phyloP scores from a whole-genome alignment of 495 filamentous ascomycete species.

The Chaetomium tenue region DNA sequence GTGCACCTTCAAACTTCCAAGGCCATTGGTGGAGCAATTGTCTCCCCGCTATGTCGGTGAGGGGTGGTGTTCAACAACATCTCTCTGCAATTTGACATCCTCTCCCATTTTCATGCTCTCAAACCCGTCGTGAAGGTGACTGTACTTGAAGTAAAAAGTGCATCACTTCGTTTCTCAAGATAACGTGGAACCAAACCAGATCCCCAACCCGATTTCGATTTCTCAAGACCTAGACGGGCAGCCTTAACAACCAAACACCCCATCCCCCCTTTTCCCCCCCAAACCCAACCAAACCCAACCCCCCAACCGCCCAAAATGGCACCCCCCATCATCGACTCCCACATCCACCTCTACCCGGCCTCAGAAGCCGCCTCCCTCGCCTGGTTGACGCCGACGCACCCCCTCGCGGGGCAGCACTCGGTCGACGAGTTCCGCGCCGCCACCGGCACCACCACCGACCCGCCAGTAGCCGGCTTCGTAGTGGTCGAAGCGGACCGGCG shows the following conservation, averaged over 20 bases:
- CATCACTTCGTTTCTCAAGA: not conserved
- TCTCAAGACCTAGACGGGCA: not conserved
- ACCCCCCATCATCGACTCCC: conserved; percentile 67
- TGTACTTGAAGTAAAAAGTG: not conserved
- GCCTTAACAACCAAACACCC: not conserved
- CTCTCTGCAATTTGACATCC: not conserved
- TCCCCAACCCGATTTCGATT: not conserved
- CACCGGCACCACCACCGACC: conserved; percentile 32
- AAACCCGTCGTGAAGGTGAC: not conserved
- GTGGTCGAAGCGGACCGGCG: conserved; percentile 80
- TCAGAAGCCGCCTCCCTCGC: conserved; percentile 60
- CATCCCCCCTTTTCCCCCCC: not conserved
- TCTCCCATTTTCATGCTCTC: not conserved
- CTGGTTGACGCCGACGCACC: conserved; percentile 60
- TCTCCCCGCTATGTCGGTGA: conserved; percentile 30
- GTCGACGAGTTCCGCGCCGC: conserved; percentile 55
- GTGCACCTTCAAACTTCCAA: not conserved
- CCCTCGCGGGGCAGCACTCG: conserved; percentile 61
- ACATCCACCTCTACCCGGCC: conserved; percentile 79
- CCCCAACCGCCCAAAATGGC: conserved; percentile 12
- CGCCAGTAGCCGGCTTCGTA: conserved; percentile 61
- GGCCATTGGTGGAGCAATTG: conserved; percentile 16
- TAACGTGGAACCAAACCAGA: not conserved
- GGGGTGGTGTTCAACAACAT: not conserved
- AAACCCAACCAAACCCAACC: not conserved